phyloP scores from a whole-genome alignment of 1,284 basidiomycete genomes.

The Hymenochaete sp. region DNA sequence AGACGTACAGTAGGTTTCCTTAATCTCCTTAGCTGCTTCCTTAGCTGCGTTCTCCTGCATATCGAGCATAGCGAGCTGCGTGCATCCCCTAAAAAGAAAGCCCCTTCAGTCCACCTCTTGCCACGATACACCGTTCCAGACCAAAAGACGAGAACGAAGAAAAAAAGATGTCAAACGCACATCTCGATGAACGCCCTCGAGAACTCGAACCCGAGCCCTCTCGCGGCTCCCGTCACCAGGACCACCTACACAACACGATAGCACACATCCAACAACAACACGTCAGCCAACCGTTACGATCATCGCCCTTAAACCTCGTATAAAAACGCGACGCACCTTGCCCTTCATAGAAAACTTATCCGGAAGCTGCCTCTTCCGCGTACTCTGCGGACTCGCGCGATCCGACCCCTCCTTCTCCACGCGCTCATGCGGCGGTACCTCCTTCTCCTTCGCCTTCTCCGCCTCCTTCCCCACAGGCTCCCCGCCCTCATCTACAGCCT shows the following conservation, averaged over 20 bases:
- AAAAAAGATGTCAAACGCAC: conserved; percentile 33
- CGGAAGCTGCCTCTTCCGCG: conserved; percentile 32
- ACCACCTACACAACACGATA: conserved; percentile 53
- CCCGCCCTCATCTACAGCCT: too few species aligned
- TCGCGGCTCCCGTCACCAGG: conserved; percentile 87
- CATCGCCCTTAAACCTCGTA: conserved; percentile 3
- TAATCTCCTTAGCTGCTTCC: conserved; percentile 67
- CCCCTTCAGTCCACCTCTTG: not conserved
- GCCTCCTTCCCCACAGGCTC: too few species aligned
- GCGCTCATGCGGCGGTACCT: not conserved
- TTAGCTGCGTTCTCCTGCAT: conserved; percentile 68
- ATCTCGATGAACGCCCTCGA: conserved; percentile 84
- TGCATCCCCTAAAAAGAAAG: conserved; percentile 64
- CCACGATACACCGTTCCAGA: conserved; percentile 6
- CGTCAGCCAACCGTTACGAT: not conserved
- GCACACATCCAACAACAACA: not conserved
- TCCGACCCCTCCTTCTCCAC: not conserved
- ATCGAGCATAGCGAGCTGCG: conserved; percentile 77
- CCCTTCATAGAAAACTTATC: conserved; percentile 61
- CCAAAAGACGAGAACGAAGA: conserved; percentile 3
- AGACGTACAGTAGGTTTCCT: conserved; percentile 41
- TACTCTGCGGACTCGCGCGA: conserved; percentile 8
- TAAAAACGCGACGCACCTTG: conserved; percentile 39
- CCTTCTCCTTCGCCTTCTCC: too few species aligned
- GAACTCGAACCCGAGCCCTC: conserved; percentile 84